Evolutionary conservation across 208 protist species (phyloP).

Genomic region (Wallacemonas collosoma): DNA sequence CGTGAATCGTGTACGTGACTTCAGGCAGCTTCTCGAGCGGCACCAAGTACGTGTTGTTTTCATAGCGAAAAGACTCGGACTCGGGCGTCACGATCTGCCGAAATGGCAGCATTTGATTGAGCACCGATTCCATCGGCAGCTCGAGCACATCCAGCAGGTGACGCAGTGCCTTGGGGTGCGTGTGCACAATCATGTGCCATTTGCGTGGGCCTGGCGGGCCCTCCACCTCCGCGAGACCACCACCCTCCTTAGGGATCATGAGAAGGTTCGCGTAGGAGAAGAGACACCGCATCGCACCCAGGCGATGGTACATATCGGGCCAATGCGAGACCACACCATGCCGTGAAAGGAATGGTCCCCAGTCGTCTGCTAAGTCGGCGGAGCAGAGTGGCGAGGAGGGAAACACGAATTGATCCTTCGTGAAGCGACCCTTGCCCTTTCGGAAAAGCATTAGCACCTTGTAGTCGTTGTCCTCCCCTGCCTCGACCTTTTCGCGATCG

Average conservation of each 20-base stretch:
- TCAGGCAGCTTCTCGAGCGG: slow-evolving; percentile 79
- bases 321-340: slow-evolving; percentile 74
- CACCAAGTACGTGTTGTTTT: slow-evolving; percentile 75
- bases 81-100: slow-evolving; percentile 74
- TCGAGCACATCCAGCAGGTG: slow-evolving; percentile 83
- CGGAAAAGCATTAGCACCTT: slow-evolving; percentile 90
- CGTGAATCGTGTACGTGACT: slow-evolving; percentile 78
- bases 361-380: slow-evolving; percentile 78
- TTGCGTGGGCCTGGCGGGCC: slow-evolving; percentile 78
- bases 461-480: slow-evolving; percentile 88
- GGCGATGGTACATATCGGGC: slow-evolving; percentile 65
- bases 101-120: slow-evolving; percentile 75
- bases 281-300: slow-evolving; percentile 79
- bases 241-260: slow-evolving; percentile 82
- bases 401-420: slow-evolving; percentile 86
- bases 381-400: slow-evolving; percentile 63
- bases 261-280: slow-evolving; percentile 76
- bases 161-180: slow-evolving; percentile 63
- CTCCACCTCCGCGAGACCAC: slow-evolving; percentile 83
- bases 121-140: slow-evolving; percentile 80
- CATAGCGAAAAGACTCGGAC: slow-evolving; percentile 86
- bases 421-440: slow-evolving; percentile 64
- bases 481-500: slow-evolving; percentile 48
- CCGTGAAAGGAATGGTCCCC: slow-evolving; percentile 67
- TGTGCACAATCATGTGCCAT: slow-evolving; percentile 78